A percentile compares a stretch with the other conserved stretches of the same genome.
Conservation (phyloP, 2,329 filamentous ascomycete genomes). For the Fusarium nanum region DNA sequence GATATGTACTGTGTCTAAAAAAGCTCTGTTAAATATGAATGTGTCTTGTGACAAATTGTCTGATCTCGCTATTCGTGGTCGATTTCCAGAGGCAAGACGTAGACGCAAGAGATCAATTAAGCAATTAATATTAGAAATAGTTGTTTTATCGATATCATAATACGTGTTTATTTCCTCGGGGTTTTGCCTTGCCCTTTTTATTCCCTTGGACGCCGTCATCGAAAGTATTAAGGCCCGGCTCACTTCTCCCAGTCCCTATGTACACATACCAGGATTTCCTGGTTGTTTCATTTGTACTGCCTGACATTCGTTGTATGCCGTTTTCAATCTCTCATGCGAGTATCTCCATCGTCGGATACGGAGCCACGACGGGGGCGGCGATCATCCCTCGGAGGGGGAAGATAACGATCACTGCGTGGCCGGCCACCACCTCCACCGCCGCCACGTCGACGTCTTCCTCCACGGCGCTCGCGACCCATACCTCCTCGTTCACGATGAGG, state of each 20-base stretch:
- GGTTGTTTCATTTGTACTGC: neutral
- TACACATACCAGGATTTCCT: neutral
- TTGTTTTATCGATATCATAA: conserved; percentile 21
- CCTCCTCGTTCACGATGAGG: conserved; percentile 62
- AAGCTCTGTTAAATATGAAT: neutral
- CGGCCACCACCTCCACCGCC: conserved; percentile 45
- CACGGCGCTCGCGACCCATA: conserved; percentile 48
- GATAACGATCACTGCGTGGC: conserved; percentile 50
- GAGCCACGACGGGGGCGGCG: conserved; percentile 27
- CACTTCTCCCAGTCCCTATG: neutral
- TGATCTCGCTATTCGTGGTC: neutral
- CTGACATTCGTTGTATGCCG: neutral
- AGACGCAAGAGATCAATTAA: neutral
- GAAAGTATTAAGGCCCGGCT: neutral
- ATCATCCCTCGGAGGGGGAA: conserved; percentile 41
- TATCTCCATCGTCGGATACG: conserved; percentile 19
- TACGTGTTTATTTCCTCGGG: conserved; percentile 6
- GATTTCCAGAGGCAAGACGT: neutral
- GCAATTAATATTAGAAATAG: conserved; percentile 2
- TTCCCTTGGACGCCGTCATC: conserved; percentile 7
- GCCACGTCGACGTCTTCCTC: conserved; percentile 49
- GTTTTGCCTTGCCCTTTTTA: conserved; percentile 4
- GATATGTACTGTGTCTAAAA: neutral
- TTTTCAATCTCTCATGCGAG: conserved; percentile 24
- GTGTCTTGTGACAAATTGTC: no score